Evolutionary conservation across 352 stramenopile species (phyloP), one percentile per base, ranked within the genome.

Genomic region (Blastocystis sp.): DNA sequence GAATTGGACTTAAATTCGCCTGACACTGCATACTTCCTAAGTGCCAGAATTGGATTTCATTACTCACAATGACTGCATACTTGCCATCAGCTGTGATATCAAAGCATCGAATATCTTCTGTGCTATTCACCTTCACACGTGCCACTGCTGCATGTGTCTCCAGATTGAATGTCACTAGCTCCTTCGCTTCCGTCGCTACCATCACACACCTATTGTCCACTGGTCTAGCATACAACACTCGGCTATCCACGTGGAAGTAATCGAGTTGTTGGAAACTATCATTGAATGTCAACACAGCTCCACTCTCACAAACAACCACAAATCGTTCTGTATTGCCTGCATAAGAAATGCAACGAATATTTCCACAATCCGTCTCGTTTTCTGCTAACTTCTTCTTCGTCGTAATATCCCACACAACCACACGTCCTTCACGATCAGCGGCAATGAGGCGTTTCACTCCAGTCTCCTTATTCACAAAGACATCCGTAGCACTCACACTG

Each of bases 31-130:
- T 35, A 37, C 58, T 63, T 14, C 51, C 9, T 3, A 83, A 56
- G 21, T 83, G 61, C 71, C 71, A 83, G 71, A 83, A 66, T 49
- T 83, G 42, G 24, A 83, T 66, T 49, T 83, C 71, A 29, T 83
- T 66, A 49, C 71, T 83, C 2, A 83, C 71, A 0, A 83, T 27
- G 1, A 83, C 54, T 24, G 71, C 71, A 56, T 83, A 83, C 51
- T 83, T 83, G 5, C 71, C 71, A 42, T 83, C 71, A 21, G 71
- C 54, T 6, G 71, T 66, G 14, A 83, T 19, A 42, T 83, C 71
- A 56, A 83, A 83, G 71, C 71, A 83, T 3, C 71, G 71, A 16
- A 83, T 43, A 4, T 57, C 42, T 7, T 83, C 71, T 42, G 61
- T 63, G 24, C 46, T 65, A 16, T 27, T 39, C 0, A 83, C 9